Conservation (phyloP, 495 filamentous ascomycete genomes). For the Tuber umbilicatum region DNA sequence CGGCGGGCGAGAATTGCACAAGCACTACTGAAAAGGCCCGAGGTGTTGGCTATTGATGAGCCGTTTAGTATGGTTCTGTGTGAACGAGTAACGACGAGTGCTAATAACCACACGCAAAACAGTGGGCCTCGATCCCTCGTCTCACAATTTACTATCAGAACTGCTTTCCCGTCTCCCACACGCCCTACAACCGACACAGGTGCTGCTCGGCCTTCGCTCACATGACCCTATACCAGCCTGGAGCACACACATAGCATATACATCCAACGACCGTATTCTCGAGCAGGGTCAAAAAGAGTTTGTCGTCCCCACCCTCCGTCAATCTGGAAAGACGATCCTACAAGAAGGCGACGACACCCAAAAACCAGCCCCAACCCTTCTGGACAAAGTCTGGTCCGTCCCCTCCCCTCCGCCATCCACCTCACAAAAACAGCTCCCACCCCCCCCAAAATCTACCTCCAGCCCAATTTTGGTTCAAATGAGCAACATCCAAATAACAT, state of each 20-base stretch:
- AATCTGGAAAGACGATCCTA: constrained; percentile 47
- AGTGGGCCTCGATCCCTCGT: constrained; percentile 86
- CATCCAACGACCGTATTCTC: constrained; percentile 56
- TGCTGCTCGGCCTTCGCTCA: constrained; percentile 70
- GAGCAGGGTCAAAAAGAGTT: constrained; percentile 52
- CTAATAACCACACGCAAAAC: constrained; percentile 12
- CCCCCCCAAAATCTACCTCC: constrained; percentile 24
- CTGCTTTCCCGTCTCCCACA: constrained; percentile 55
- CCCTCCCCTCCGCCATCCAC: constrained; percentile 36
- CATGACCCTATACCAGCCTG: constrained; percentile 83
- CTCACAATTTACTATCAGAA: constrained; percentile 59
- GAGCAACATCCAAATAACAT: constrained; percentile 70
- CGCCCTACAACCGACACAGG: constrained; percentile 61
- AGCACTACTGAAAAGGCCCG: constrained; percentile 68
- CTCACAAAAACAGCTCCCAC: background rate
- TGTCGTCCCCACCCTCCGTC: constrained; percentile 49
- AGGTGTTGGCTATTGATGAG: constrained; percentile 81
- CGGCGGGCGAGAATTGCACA: constrained; percentile 79
- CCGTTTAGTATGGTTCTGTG: constrained; percentile 63
- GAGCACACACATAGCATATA: constrained; percentile 72
- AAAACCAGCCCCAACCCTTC: constrained; percentile 11
- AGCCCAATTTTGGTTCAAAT: constrained; percentile 61
- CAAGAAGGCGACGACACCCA: constrained; percentile 48
- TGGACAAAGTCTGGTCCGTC: constrained; percentile 40
- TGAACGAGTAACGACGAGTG: background rate